Base-by-base conservation (phyloP, 139 green algal species). In the Asterochloris erici region DNA sequence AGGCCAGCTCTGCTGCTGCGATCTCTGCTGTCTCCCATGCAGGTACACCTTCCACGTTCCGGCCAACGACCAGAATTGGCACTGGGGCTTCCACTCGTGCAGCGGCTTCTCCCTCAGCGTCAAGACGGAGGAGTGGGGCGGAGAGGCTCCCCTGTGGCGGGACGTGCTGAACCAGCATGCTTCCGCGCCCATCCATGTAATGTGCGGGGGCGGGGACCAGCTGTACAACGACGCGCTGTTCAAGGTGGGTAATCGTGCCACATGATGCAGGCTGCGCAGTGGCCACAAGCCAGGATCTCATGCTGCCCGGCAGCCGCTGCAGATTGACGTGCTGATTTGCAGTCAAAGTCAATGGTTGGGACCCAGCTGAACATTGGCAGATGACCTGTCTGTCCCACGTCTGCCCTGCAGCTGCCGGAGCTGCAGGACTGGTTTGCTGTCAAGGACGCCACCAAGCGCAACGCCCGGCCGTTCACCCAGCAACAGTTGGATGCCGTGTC, bases 161-260 rank as follows among this genome's bases (percentile, higher is more conserved):
- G 89, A 92, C 82, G 23, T 90, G 74, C 62, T 89, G 74, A 60
- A 74, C 13, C 47, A 86, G 63, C 92, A 96, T 81, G 26, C 69
- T 16, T 62, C 75, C 27, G 87, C 85, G 11, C 90, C 89, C 10
- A 68, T 96, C 81, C 92, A 95, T 78, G 79, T 86, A 10, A 83
- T 94, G 82, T 82, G 95, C 24, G 92, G 92, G 17, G 88, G 85
- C 38, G 91, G 88, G 0, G 88, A 91, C 71, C 88, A 91, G 84
- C 29, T 91, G 10, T 91, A 91, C 84, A 90, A 83, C 47, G 88
- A 91, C 29, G 77, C 71, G 2, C 68, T 91, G 28, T 90, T 79
- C 74, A 79, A 79, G 74, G 74, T 79, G 38, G 17, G 26, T 12
- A 21, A 68, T 66, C 4, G 19, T 71, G 9, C 66, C 17, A 71